These are phyloP conservation scores for Amanita pseudoporphyria DNA, from an alignment of 768 basidiomycete genomes.

Conservation along the genomic window DNA sequence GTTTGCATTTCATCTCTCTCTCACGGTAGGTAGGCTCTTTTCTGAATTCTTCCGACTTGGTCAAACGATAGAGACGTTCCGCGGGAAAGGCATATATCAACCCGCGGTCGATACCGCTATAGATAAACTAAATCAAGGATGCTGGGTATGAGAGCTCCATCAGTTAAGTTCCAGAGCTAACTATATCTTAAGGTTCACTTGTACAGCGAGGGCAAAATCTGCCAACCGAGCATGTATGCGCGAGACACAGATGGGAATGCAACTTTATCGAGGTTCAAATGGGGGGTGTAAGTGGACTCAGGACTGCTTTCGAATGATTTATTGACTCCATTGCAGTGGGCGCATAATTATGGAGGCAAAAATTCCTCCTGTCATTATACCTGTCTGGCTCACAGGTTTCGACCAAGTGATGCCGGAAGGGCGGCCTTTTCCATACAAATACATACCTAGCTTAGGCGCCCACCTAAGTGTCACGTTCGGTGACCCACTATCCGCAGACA, in stretches of 20 bases:
- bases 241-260: constrained; percentile 31
- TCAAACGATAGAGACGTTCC: constrained; percentile 86
- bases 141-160: constrained; percentile 56
- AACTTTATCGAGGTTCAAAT: constrained; percentile 74
- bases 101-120: constrained; percentile 80
- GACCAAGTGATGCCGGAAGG: constrained; percentile 88
- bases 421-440: constrained; percentile 65
- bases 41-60: constrained; percentile 81
- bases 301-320: neutral
- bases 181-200: constrained; percentile 65
- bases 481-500: constrained; percentile 45
- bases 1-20: constrained; percentile 8
- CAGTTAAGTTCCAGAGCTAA: neutral
- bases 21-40: constrained; percentile 50
- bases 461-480: constrained; percentile 75
- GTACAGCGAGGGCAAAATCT: constrained; percentile 84
- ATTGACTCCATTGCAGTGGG: constrained; percentile 37
- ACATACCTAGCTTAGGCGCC: constrained; percentile 51
- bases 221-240: constrained; percentile 53
- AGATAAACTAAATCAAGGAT: constrained; percentile 66
- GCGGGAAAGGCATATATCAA: constrained; percentile 87
- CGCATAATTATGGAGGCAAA: constrained; percentile 61
- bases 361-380: constrained; percentile 70
- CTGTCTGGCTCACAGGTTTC: constrained; percentile 87
- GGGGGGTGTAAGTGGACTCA: constrained; percentile 73